Evolutionary conservation across 2,329 filamentous ascomycete species (phyloP).

Genomic region (Shiraia bambusicola): DNA sequence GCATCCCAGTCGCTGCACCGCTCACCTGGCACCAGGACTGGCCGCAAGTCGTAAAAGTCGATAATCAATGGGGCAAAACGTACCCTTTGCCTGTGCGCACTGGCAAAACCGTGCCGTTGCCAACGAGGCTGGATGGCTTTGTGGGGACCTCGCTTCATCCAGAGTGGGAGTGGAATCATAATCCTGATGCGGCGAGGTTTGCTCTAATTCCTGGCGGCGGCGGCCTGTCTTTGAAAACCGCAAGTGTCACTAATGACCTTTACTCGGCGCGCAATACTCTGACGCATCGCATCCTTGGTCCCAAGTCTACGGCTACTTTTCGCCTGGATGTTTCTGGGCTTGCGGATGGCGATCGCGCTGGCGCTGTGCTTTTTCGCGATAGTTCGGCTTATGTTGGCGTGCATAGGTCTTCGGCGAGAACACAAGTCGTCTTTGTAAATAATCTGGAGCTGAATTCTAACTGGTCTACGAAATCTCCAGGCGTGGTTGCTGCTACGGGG

Average conservation of each 20-base stretch:
- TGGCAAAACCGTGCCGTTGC: conserved; percentile 31
- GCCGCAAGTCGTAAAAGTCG: conserved; percentile 48
- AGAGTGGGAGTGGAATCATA: conserved; percentile 65
- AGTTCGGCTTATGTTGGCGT: conserved; percentile 57
- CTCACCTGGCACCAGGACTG: conserved; percentile 56
- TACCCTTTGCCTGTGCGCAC: conserved; percentile 44
- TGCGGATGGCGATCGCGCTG: conserved; percentile 55
- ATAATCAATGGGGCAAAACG: conserved; percentile 52
- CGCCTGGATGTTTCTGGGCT: conserved; percentile 53
- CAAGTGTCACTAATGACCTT: conserved; percentile 56
- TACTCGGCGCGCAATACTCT: conserved; percentile 47
- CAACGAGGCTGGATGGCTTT: conserved; percentile 52
- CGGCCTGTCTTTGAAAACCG: conserved; percentile 51
- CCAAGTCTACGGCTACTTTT: conserved; percentile 52
- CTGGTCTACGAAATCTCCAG: conserved; percentile 38
- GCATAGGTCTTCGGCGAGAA: conserved; percentile 43
- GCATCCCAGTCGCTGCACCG: conserved; percentile 60
- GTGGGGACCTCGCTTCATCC: conserved; percentile 45
- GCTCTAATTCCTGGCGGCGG: conserved; percentile 45
- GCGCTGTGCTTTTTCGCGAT: conserved; percentile 58
- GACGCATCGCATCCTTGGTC: conserved; percentile 46
- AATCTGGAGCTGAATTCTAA: conserved; percentile 43
- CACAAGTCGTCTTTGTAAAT: conserved; percentile 41
- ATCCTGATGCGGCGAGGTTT: conserved; percentile 55
- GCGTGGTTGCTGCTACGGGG: conserved; percentile 30